Percentiles rank a stretch among this genome's conserved stretches.
phyloP scores from a whole-genome alignment of 1,284 basidiomycete species.

The Irpex lacteus region DNA sequence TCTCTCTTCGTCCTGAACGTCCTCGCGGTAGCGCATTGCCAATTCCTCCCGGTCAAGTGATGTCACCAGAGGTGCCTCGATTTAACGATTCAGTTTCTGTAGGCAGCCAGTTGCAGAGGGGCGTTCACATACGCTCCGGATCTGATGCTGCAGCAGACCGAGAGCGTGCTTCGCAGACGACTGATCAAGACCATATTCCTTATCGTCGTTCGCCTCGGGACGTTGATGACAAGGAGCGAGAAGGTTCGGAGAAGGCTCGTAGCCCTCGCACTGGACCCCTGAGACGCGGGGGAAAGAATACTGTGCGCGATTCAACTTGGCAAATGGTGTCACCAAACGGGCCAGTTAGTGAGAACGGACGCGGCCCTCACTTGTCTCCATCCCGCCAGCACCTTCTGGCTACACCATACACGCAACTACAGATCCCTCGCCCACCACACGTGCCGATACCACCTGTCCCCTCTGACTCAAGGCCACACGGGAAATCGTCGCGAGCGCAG shows the following conservation, averaged over 20 bases:
- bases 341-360: conserved; percentile 26
- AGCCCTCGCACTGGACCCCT: conserved; percentile 4
- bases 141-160: conserved; percentile 53
- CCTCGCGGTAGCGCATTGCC: conserved; percentile 15
- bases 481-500: conserved; percentile 17
- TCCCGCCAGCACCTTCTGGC: conserved; percentile 11
- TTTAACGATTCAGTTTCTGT: conserved; percentile 37
- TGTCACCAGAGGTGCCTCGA: conserved; percentile 20
- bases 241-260: conserved; percentile 10
- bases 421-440: conserved; percentile 36
- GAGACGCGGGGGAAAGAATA: conserved; percentile 10
- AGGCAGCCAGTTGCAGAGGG: conserved; percentile 24
- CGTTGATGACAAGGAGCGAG: conserved; percentile 16
- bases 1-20: conserved; percentile 20
- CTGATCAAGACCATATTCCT: conserved; percentile 35
- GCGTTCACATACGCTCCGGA: conserved; percentile 40
- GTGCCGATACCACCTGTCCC: conserved; percentile 35
- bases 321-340: conserved; percentile 38
- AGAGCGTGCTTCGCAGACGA: conserved; percentile 37
- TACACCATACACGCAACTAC: conserved; percentile 19
- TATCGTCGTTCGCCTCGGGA: conserved; percentile 24
- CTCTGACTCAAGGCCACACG: conserved; percentile 15
- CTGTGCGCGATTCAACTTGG: conserved; percentile 37
- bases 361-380: conserved; percentile 24
- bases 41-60: conserved; percentile 12